These are phyloP conservation scores for Groenewaldozyma tartarivorans DNA, from an alignment of 805 yeast species.

Conservation along the genomic window DNA sequence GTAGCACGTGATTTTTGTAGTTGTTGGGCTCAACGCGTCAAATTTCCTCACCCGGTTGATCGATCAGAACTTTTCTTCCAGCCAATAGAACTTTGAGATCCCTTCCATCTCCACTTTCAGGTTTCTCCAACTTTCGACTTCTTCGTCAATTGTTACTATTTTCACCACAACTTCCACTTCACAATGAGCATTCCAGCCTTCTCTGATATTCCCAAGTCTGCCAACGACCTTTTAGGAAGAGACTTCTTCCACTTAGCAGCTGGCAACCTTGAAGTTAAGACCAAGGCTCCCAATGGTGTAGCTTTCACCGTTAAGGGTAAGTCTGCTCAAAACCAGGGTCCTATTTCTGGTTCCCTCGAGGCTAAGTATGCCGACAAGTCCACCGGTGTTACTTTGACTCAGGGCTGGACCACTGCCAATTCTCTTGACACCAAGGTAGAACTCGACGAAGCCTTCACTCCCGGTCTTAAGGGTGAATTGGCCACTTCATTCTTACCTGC, in stretches of 20 bases:
- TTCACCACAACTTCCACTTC: constrained; percentile 2
- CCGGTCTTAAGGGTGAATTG: constrained; percentile 90
- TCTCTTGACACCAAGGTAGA: constrained; percentile 87
- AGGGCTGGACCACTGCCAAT: constrained; percentile 96
- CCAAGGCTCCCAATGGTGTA: constrained; percentile 94
- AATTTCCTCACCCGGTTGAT: too few relatives aligned
- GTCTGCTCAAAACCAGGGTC: constrained; percentile 54
- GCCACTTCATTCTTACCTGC: constrained; percentile 85
- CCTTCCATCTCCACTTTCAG: background rate
- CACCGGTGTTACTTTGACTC: constrained; percentile 85
- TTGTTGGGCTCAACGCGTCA: too few relatives aligned
- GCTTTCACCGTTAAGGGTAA: constrained; percentile 91
- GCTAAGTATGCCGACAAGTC: constrained; percentile 89
- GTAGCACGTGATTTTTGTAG: too few relatives aligned
- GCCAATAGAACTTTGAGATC: too few relatives aligned
- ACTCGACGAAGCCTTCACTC: constrained; percentile 82
- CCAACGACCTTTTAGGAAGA: constrained; percentile 80
- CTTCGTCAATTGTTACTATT: background rate
- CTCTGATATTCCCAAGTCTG: constrained; percentile 85
- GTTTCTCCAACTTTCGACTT: background rate
- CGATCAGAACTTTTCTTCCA: too few relatives aligned
- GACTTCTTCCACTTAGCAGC: constrained; percentile 92
- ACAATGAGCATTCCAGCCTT: constrained; percentile 78
- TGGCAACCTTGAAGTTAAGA: constrained; percentile 80
- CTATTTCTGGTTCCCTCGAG: constrained; percentile 83